Evolutionary conservation across 2,329 filamentous ascomycete species (phyloP).

Genomic region (Ophiostoma piceae): DNA sequence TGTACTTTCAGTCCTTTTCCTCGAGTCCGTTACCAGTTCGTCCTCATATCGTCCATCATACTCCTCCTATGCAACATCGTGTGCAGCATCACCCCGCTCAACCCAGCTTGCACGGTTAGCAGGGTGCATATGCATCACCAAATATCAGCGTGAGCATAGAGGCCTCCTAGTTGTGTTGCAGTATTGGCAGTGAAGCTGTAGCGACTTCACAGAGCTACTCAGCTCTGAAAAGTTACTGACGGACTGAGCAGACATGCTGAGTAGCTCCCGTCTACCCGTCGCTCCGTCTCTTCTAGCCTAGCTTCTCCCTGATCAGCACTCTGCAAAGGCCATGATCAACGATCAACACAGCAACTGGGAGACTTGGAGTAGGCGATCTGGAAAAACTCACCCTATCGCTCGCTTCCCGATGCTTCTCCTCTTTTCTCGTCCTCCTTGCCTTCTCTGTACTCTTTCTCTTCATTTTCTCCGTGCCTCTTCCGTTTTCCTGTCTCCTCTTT

Average conservation of each 20-base stretch:
- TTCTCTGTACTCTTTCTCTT: background rate
- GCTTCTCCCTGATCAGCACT: background rate
- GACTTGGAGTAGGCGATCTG: background rate
- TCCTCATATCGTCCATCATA: background rate
- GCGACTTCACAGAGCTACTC: background rate
- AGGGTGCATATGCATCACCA: slow-evolving; percentile 12
- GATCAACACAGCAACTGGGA: background rate
- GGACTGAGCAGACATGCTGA: too few species aligned
- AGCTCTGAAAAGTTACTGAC: too few species aligned
- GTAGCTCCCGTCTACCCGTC: slow-evolving; percentile 1
- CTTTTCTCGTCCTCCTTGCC: background rate
- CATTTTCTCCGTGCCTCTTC: background rate
- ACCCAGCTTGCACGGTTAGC: slow-evolving; percentile 9
- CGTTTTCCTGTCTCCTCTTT: background rate
- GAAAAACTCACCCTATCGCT: background rate
- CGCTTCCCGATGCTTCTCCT: background rate
- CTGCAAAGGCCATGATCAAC: background rate
- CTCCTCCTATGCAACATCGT: background rate
- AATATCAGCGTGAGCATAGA: background rate
- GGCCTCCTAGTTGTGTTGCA: slow-evolving; percentile 9
- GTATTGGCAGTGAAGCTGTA: background rate
- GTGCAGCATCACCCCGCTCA: slow-evolving; percentile 11
- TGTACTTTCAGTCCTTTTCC: background rate
- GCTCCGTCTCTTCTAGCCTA: background rate
- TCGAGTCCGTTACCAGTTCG: background rate